These are phyloP conservation scores for Nelumbo lutea DNA, from an alignment of 164 flowering plant species.

Conservation along the genomic window DNA sequence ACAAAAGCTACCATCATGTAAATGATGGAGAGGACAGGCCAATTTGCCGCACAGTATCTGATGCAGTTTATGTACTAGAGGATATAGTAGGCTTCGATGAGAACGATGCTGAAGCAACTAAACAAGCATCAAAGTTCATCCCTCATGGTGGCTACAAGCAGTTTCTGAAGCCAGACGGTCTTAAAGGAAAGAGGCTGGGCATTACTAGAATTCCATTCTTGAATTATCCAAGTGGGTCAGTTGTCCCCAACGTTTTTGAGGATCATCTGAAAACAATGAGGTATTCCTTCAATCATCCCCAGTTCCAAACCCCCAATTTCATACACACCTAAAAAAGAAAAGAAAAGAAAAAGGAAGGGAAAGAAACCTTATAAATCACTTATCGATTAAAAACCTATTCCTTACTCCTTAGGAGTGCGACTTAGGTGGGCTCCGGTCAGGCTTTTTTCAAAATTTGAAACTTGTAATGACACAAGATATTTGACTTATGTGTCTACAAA, in stretches of 20 bases:
- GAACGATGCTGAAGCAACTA: conserved; percentile 35
- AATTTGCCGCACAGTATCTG: conserved; percentile 53
- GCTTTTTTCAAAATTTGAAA: no score
- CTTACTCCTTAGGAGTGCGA: no score
- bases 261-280: conserved; percentile 24
- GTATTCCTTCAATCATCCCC: conserved; percentile 9
- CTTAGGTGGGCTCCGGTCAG: no score
- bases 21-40: conserved; percentile 25
- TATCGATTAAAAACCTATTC: no score
- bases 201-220: conserved; percentile 26
- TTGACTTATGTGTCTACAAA: no score
- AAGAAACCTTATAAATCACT: no score
- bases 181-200: conserved; percentile 47
- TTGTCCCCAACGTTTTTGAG: conserved; percentile 11
- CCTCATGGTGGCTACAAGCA: conserved; percentile 51
- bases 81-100: conserved; percentile 46
- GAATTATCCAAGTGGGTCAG: conserved; percentile 2
- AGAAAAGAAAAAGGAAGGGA: no score
- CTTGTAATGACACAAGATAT: no score
- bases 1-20: no score
- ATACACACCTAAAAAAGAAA: no score
- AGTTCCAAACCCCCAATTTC: no score
- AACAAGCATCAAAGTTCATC: conserved; percentile 29
- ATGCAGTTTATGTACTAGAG: conserved; percentile 55
- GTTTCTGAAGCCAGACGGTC: conserved; percentile 41